These are phyloP conservation scores for Anthracocystis panici-leucophaei DNA, from an alignment of 1,284 basidiomycete genomes.

Conservation along the genomic window DNA sequence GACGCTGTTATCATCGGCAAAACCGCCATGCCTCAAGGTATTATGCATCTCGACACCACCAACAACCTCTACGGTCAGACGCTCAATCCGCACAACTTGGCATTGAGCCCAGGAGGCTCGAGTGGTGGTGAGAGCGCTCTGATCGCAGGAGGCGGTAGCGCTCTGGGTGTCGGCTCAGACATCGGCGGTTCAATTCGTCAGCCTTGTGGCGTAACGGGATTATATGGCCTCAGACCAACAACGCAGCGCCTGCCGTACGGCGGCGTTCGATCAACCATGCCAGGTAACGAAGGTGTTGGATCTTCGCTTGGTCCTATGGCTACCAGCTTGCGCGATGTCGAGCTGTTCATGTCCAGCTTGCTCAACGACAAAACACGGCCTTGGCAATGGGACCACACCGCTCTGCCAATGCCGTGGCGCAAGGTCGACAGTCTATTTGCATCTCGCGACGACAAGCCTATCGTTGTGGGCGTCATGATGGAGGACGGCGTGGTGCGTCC, in stretches of 20 bases:
- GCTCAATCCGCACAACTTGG: conserved; percentile 52
- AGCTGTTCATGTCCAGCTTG: conserved; percentile 45
- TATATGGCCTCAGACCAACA: conserved; percentile 52
- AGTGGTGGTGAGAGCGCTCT: conserved; percentile 55
- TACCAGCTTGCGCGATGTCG: conserved; percentile 33
- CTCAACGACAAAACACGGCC: conserved; percentile 36
- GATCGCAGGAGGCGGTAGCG: conserved; percentile 32
- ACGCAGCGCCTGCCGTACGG: conserved; percentile 38
- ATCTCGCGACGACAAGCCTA: conserved; percentile 4
- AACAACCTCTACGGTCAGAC: conserved; percentile 57
- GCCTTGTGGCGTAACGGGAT: conserved; percentile 36
- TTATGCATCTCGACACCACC: conserved; percentile 58
- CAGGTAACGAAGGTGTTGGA: conserved; percentile 44
- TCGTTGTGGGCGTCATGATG: conserved; percentile 40
- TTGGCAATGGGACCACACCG: conserved; percentile 31
- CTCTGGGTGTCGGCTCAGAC: conserved; percentile 47
- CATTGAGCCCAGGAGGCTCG: conserved; percentile 51
- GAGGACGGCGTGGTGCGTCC: conserved; percentile 42
- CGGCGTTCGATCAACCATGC: conserved; percentile 46
- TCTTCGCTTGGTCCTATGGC: conserved; percentile 46
- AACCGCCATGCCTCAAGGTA: conserved; percentile 57
- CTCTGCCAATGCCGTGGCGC: conserved; percentile 32
- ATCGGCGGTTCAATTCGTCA: conserved; percentile 55
- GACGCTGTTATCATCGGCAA: conserved; percentile 54
- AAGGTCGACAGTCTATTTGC: conserved; percentile 26